Evolutionary conservation across 176 grass and related monocot species (phyloP).

Genomic region (Thalia dealbata): DNA sequence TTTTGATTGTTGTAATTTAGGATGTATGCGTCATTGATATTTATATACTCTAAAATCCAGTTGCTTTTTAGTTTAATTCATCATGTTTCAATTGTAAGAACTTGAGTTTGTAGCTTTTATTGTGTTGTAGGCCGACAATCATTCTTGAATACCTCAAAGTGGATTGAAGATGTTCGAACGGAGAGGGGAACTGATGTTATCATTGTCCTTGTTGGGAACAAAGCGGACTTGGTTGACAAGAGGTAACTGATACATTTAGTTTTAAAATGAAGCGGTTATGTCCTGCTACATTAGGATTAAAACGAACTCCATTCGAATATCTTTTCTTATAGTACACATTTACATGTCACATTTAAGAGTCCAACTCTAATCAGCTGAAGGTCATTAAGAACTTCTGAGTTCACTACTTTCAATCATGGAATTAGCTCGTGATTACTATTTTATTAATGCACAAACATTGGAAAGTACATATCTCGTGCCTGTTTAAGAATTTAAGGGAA

Average conservation of each 20-base stretch:
- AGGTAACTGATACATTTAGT: conserved; percentile 12
- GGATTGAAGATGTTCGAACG: conserved; percentile 36
- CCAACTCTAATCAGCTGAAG: too few relatives aligned
- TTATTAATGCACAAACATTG: too few relatives aligned
- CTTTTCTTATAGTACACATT: too few relatives aligned
- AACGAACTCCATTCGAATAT: too few relatives aligned
- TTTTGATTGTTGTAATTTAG: not conserved
- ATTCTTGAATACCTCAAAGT: conserved; percentile 31
- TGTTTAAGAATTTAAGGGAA: too few relatives aligned
- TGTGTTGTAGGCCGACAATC: conserved; percentile 29
- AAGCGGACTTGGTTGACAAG: conserved; percentile 43
- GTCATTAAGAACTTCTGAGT: too few relatives aligned
- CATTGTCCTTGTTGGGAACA: conserved; percentile 44
- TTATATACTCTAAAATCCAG: not conserved
- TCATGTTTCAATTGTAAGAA: not conserved
- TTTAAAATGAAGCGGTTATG: too few relatives aligned
- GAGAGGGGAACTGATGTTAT: conserved; percentile 40
- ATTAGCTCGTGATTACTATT: too few relatives aligned
- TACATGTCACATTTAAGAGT: too few relatives aligned
- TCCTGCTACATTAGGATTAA: too few relatives aligned
- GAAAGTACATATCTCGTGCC: too few relatives aligned
- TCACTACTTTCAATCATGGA: too few relatives aligned
- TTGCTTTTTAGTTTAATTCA: not conserved
- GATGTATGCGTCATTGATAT: not conserved
- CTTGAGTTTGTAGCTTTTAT: conserved; percentile 10